Evolutionary conservation across 2,329 filamentous ascomycete species (phyloP).

Genomic region (Cercospora brassicicola): DNA sequence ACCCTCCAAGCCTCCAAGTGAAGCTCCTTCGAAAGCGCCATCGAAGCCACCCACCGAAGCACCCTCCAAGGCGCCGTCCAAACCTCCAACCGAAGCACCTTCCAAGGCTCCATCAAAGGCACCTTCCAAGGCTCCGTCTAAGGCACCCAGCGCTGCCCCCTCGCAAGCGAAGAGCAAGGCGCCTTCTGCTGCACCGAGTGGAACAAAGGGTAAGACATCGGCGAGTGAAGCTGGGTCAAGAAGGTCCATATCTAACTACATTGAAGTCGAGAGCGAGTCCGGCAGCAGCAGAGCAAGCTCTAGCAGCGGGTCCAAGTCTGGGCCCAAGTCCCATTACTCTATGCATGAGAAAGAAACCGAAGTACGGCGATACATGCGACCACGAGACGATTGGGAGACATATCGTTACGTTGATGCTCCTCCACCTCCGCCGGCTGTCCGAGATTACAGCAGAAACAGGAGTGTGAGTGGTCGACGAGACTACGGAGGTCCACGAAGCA

Average conservation of each 20-base stretch:
- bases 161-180: slow-evolving; percentile 29
- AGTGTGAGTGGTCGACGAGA: slow-evolving; percentile 24
- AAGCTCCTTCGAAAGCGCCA: slow-evolving; percentile 20
- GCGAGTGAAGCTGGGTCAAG: slow-evolving; percentile 4
- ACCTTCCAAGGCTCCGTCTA: slow-evolving; percentile 27
- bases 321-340: slow-evolving; percentile 29
- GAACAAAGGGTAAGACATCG: slow-evolving; percentile 24
- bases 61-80: slow-evolving; percentile 21
- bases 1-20: slow-evolving; percentile 10
- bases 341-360: slow-evolving; percentile 49
- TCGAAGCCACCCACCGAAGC: neutral
- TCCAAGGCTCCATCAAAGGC: slow-evolving; percentile 20
- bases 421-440: slow-evolving; percentile 24
- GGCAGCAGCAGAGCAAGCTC: slow-evolving; percentile 20
- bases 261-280: slow-evolving; percentile 44
- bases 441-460: slow-evolving; percentile 23
- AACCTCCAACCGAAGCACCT: slow-evolving; percentile 12
- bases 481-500: slow-evolving; percentile 7
- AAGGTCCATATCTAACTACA: slow-evolving; percentile 41
- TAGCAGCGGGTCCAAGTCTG: slow-evolving; percentile 15
- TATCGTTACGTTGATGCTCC: slow-evolving; percentile 49
- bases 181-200: slow-evolving; percentile 21
- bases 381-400: slow-evolving; percentile 45
- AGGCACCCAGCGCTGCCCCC: slow-evolving; percentile 19
- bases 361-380: slow-evolving; percentile 41